These are phyloP conservation scores for Saitozyma podzolica DNA, from an alignment of 768 basidiomycete genomes.

Conservation along the genomic window DNA sequence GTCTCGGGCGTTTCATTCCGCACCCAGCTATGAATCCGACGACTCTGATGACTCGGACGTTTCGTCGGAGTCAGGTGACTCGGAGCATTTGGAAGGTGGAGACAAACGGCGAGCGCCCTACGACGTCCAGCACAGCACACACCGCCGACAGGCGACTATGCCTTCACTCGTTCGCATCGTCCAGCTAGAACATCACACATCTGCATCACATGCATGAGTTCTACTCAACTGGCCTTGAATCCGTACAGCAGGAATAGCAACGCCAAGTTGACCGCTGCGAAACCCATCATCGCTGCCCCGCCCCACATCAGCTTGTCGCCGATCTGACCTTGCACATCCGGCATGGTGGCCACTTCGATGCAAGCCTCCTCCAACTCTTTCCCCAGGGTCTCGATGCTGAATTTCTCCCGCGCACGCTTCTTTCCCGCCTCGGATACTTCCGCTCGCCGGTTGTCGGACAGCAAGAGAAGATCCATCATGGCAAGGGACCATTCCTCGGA, in stretches of 20 bases:
- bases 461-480: conserved; percentile 60
- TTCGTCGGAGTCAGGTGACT: background rate
- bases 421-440: conserved; percentile 62
- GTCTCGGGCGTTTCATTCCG: conserved; percentile 58
- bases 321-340: conserved; percentile 32
- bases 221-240: no score
- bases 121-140: no score
- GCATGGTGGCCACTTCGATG: conserved; percentile 32
- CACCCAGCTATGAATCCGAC: background rate
- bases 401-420: conserved; percentile 64
- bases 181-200: no score
- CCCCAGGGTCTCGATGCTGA: conserved; percentile 65
- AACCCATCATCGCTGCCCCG: conserved; percentile 23
- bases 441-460: conserved; percentile 54
- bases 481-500: conserved; percentile 70
- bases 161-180: no score
- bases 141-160: no score
- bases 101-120: no score
- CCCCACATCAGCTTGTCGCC: conserved; percentile 40
- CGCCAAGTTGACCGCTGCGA: conserved; percentile 7
- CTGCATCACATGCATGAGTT: no score
- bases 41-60: conserved; percentile 4
- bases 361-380: conserved; percentile 46
- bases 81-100: no score
- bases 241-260: background rate